Conservation (phyloP, 1,284 basidiomycete genomes). For the Flammula alnicola region DNA sequence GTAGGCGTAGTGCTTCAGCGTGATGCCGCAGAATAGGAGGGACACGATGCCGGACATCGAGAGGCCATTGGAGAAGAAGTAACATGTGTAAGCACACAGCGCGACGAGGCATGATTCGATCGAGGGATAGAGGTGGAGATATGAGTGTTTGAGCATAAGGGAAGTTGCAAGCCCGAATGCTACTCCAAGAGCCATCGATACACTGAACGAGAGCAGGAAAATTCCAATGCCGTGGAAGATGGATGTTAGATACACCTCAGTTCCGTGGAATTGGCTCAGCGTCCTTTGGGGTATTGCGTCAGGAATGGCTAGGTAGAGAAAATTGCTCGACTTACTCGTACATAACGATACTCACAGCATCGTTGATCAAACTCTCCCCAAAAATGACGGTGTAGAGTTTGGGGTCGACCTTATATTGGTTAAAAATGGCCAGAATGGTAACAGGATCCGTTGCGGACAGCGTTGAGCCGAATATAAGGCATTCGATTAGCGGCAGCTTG, state of each 20-base stretch:
- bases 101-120: conserved; percentile 96
- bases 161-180: conserved; percentile 90
- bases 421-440: conserved; percentile 98
- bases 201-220: conserved; percentile 93
- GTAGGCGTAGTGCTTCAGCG: conserved; percentile 98
- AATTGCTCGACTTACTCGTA: conserved; percentile 83
- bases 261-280: conserved; percentile 89
- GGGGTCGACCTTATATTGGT: conserved; percentile 98
- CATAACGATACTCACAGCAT: conserved; percentile 99
- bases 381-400: conserved; percentile 98
- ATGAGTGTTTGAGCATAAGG: conserved; percentile 94
- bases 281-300: conserved; percentile 57
- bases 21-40: conserved; percentile 98
- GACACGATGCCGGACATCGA: conserved; percentile 98
- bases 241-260: conserved; percentile 86
- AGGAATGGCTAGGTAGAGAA: background rate
- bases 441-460: conserved; percentile 98
- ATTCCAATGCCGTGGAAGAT: conserved; percentile 96
- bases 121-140: conserved; percentile 83
- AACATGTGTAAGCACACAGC: conserved; percentile 94
- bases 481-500: conserved; percentile 84
- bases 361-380: conserved; percentile 96
- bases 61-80: conserved; percentile 97
- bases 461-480: conserved; percentile 95
- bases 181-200: conserved; percentile 95